phyloP scores from a whole-genome alignment of 768 basidiomycete genomes.

The Mrakia hoshinonis region DNA sequence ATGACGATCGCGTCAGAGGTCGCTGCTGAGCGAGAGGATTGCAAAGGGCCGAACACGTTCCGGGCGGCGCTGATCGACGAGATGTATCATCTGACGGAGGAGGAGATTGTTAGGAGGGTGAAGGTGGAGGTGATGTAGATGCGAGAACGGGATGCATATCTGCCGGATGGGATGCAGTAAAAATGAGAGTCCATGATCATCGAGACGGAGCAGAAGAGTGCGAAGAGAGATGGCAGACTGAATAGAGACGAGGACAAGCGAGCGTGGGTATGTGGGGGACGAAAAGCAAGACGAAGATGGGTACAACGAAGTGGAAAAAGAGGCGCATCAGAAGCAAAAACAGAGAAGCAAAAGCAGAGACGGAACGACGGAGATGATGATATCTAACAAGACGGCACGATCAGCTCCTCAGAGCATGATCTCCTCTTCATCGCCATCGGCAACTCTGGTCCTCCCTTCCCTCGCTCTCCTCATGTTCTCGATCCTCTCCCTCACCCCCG shows the following conservation, averaged over 20 bases:
- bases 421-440: background rate
- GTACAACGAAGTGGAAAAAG: background rate
- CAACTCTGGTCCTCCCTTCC: background rate
- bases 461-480: background rate
- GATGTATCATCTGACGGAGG: constrained; percentile 42
- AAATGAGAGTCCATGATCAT: background rate
- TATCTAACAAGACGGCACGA: too few species aligned
- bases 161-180: background rate
- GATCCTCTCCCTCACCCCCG: background rate
- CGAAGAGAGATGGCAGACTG: background rate
- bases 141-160: background rate
- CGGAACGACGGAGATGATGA: background rate
- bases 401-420: background rate
- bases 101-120: constrained; percentile 3
- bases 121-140: background rate
- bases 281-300: background rate
- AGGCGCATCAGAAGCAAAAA: background rate
- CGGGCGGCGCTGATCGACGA: constrained; percentile 57
- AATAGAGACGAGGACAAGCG: background rate
- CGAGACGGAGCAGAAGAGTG: background rate
- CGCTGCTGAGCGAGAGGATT: constrained; percentile 47
- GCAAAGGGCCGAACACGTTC: constrained; percentile 59
- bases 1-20: constrained; percentile 58
- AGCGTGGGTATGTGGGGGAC: background rate
- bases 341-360: background rate